Evolutionary conservation across 257 asterid species (phyloP), one percentile per base, ranked within the genome.

Genomic region (Phtheirospermum japonicum): DNA sequence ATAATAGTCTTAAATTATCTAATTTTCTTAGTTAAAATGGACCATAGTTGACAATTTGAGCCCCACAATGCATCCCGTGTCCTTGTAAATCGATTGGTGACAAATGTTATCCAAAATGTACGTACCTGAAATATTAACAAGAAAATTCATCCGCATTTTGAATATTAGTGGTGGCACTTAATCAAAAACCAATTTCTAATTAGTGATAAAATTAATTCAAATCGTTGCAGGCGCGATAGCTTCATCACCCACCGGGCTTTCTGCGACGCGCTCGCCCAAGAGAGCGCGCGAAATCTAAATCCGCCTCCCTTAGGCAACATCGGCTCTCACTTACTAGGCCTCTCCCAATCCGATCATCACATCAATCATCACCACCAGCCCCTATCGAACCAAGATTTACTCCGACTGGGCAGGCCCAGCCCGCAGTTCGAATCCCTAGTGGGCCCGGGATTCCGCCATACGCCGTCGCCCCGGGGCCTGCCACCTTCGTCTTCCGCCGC

Each of bases 241-340:
- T 89, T 86, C 77, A 79, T 89, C 73, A 89, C 96, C 0, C 96
- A 89, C 36, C 69, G 96, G 26, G 96, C 96, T 1, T 89, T 89
- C 63, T 89, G 96, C 58, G 96, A 89, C 59, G 96, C 95, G 5
- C 73, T 89, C 0, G 90, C 95, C 11, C 93, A 89, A 26, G 96
- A 89, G 67, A 80, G 79, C 59, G 93, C 90, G 2, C 75, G 91
- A 6, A 82, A 75, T 55, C 59, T 74, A 20, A 72, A 64, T 12
- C 79, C 88, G 34, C 71, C 89, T 3, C 28, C 88, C 1, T 40
- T 88, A 39, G 69, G 62, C 76, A 73, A 77, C 68, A 77, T 85
- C 14, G 85, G 89, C 17, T 71, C 72, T 64, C 83, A 77, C 61
- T 64, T 83, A 10, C 66, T 85, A 51, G 85, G 85, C 61, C 69